Evolutionary conservation across 192 early-diverging fungal genomes (phyloP).

Genomic region (Gigaspora rosea): DNA sequence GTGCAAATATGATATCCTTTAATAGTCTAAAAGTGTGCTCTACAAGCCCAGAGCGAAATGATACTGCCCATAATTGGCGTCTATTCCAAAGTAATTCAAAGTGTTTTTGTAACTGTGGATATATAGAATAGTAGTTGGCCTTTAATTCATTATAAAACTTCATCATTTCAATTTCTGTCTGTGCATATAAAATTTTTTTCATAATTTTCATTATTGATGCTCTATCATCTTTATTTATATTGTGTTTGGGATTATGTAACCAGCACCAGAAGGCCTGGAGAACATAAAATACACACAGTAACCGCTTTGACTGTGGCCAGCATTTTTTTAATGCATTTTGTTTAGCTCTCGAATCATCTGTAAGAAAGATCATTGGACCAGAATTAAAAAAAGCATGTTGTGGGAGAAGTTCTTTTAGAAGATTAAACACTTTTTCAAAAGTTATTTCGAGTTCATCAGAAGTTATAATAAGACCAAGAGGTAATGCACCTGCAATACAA

Average conservation of each 20-base stretch:
- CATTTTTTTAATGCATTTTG: not conserved
- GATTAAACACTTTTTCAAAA: not conserved
- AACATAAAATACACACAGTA: not conserved
- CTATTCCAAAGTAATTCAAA: not conserved
- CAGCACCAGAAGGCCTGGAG: not conserved
- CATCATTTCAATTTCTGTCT: too few species aligned
- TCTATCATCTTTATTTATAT: too few species aligned
- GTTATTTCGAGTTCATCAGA: slow-evolving; percentile 7
- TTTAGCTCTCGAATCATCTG: not conserved
- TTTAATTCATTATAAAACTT: not conserved
- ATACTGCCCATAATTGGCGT: not conserved
- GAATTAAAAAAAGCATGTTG: not conserved
- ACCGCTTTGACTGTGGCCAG: not conserved
- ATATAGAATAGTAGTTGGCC: not conserved
- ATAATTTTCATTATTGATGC: too few species aligned
- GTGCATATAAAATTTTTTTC: too few species aligned
- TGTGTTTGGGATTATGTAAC: not conserved
- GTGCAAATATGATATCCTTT: not conserved
- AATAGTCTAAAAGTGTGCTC: not conserved
- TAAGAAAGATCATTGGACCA: not conserved
- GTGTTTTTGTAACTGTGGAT: not conserved
- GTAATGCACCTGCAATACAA: not conserved
- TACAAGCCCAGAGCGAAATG: not conserved
- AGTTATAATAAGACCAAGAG: not conserved
- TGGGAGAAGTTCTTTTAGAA: not conserved